Percentiles rank a stretch among this genome's conserved stretches.
Conservation (phyloP, 176 grass and related monocot genomes). For the Bolboschoenus planiculmis region DNA sequence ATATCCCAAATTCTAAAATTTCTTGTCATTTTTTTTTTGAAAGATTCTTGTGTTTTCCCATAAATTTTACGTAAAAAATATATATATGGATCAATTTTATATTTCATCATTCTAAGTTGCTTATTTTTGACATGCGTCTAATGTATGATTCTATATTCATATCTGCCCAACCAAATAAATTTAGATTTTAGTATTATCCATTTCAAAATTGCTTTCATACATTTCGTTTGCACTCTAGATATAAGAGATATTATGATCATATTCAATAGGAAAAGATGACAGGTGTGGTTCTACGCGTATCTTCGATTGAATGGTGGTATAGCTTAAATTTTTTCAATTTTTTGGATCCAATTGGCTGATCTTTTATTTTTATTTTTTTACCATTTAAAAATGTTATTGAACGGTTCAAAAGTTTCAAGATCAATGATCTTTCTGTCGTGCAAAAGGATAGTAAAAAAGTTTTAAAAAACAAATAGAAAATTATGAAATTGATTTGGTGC, state of each 20-base stretch:
- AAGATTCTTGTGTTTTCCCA: no score
- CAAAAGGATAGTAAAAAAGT: not conserved
- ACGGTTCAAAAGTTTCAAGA: not conserved
- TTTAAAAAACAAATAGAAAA: not conserved
- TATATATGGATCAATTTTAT: not conserved
- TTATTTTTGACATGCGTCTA: not conserved
- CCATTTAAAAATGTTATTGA: not conserved
- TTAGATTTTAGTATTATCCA: no score
- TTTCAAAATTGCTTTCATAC: no score
- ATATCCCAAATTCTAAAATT: not conserved
- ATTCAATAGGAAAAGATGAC: not conserved
- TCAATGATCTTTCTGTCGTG: not conserved
- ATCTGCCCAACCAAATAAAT: no score
- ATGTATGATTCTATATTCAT: not conserved
- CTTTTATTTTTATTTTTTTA: not conserved
- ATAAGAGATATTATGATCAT: not conserved
- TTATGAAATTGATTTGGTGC: not conserved
- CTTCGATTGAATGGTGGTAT: not conserved
- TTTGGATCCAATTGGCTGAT: no score
- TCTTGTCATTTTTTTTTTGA: not conserved
- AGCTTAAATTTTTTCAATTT: not conserved
- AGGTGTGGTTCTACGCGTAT: not conserved
- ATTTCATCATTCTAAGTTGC: not conserved
- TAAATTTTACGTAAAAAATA: not conserved
- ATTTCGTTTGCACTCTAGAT: not conserved